Conservation (phyloP, 495 filamentous ascomycete species). For the Margaritispora aquatica region DNA sequence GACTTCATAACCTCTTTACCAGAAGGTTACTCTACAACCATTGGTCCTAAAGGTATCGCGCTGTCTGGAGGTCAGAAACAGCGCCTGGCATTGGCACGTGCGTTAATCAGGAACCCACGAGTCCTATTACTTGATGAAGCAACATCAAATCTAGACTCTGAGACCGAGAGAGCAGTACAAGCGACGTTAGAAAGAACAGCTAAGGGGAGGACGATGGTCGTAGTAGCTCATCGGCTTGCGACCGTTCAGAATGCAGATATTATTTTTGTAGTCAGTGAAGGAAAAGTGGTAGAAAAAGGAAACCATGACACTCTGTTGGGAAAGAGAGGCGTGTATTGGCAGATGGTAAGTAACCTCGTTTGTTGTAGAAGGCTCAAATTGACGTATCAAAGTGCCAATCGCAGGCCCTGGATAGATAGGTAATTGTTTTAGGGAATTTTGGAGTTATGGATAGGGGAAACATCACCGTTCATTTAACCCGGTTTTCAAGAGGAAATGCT, state of each 20-base stretch:
- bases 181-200: constrained; percentile 55
- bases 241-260: constrained; percentile 47
- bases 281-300: constrained; percentile 42
- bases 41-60: constrained; percentile 56
- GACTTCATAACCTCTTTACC: constrained; percentile 51
- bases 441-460: too few relatives aligned
- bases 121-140: constrained; percentile 74
- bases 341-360: constrained; percentile 30
- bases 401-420: constrained; percentile 2
- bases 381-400: constrained; percentile 1
- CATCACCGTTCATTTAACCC: too few relatives aligned
- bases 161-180: constrained; percentile 64
- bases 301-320: constrained; percentile 40
- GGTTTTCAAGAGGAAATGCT: too few relatives aligned
- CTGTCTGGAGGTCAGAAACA: constrained; percentile 76
- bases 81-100: constrained; percentile 66
- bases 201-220: constrained; percentile 57
- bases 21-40: constrained; percentile 45
- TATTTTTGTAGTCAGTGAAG: constrained; percentile 45
- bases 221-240: constrained; percentile 56
- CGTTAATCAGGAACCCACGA: constrained; percentile 63
- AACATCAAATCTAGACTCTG: constrained; percentile 66
- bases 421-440: too few relatives aligned
- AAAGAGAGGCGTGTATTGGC: constrained; percentile 40
- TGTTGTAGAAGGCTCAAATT: neutral